Percentiles rank a stretch among this genome's conserved stretches.
phyloP scores from a whole-genome alignment of 306 rosid genomes.

The Medicago truncatula region MtrunA17r5.0-ANR NC_053044.1:13029001-13029500 shows the following conservation, averaged over 20 bases:
- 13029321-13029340: slow-evolving; percentile 22
- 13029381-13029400: slow-evolving; percentile 2
- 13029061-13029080: slow-evolving; percentile 62
- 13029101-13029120: slow-evolving; percentile 17
- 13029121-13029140: neutral
- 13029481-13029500: slow-evolving; percentile 95
- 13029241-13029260: slow-evolving; percentile 85
- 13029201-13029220: slow-evolving; percentile 78
- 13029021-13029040: slow-evolving; percentile 59
- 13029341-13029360: slow-evolving; percentile 1
- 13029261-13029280: slow-evolving; percentile 62
- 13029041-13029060: slow-evolving; percentile 72
- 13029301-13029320: slow-evolving; percentile 31
- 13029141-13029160: slow-evolving; percentile 25
- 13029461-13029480: slow-evolving; percentile 90
- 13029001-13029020: slow-evolving; percentile 78
- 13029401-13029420: slow-evolving; percentile 77
- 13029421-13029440: slow-evolving; percentile 92
- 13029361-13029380: neutral
- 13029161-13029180: slow-evolving; percentile 15
- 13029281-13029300: slow-evolving; percentile 29
- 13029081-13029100: slow-evolving; percentile 21
- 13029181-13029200: slow-evolving; percentile 32
- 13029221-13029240: slow-evolving; percentile 86
- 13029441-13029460: slow-evolving; percentile 78